Percentiles rank a stretch among this genome's conserved stretches.
These are phyloP conservation scores for Pyrenula massariospora DNA, from an alignment of 495 filamentous ascomycete genomes.

Conservation along the genomic window DNA sequence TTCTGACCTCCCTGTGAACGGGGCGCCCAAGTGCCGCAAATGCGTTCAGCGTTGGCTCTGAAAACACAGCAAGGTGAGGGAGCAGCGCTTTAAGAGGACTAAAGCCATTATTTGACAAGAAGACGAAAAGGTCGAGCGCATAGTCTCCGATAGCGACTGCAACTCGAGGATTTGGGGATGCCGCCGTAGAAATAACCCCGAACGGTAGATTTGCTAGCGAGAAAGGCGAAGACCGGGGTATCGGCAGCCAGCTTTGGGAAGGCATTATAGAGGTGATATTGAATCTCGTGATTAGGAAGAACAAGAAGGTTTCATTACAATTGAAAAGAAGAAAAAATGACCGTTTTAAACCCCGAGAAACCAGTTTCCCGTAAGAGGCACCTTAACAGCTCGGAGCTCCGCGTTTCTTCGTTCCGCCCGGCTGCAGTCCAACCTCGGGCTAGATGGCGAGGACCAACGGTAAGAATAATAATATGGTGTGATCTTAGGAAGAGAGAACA, in stretches of 20 bases:
- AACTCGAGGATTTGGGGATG: slow-evolving; percentile 41
- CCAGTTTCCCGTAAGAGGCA: too few relatives aligned
- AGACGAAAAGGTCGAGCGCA: slow-evolving; percentile 63
- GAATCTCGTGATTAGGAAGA: too few relatives aligned
- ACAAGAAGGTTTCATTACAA: too few relatives aligned
- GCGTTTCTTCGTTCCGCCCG: too few relatives aligned
- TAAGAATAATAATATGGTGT: too few relatives aligned
- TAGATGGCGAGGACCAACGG: too few relatives aligned
- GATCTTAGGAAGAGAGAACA: too few relatives aligned
- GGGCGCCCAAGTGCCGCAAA: slow-evolving; percentile 70
- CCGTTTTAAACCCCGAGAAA: too few relatives aligned
- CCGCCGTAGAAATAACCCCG: slow-evolving; percentile 63
- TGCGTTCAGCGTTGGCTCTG: slow-evolving; percentile 60
- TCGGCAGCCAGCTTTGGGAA: slow-evolving; percentile 49
- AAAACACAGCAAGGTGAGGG: slow-evolving; percentile 49
- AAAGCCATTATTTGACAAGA: slow-evolving; percentile 50
- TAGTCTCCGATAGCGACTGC: slow-evolving; percentile 72
- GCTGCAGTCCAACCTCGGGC: too few relatives aligned
- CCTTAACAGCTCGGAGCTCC: too few relatives aligned
- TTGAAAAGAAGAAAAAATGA: too few relatives aligned
- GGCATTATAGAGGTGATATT: slow-evolving; percentile 32
- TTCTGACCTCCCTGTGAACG: slow-evolving; percentile 59
- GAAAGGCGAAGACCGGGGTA: slow-evolving; percentile 58
- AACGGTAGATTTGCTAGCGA: slow-evolving; percentile 88
- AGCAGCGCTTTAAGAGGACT: slow-evolving; percentile 44